These are phyloP conservation scores for Plasmodium adleri DNA, from an alignment of 169 alveolate species.

Conservation along the genomic window DNA sequence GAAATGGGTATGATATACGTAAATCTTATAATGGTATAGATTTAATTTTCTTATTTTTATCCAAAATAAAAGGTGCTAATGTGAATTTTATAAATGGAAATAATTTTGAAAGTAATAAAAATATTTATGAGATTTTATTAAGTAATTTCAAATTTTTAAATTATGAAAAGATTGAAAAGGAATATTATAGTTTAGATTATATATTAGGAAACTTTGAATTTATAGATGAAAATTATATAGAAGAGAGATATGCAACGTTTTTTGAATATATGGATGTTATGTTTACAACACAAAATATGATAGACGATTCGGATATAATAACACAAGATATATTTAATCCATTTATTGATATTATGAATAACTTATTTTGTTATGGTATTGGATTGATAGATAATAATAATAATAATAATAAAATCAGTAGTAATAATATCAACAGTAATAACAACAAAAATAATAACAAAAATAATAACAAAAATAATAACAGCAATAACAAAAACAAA, in stretches of 20 bases:
- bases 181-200: slow-evolving; percentile 34
- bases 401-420: background rate
- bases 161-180: slow-evolving; percentile 25
- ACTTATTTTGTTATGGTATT: slow-evolving; percentile 58
- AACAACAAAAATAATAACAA: too few relatives aligned
- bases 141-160: slow-evolving; percentile 16
- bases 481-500: too few relatives aligned
- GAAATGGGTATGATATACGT: slow-evolving; percentile 53
- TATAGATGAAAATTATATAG: slow-evolving; percentile 53
- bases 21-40: slow-evolving; percentile 62
- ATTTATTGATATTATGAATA: slow-evolving; percentile 50
- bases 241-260: slow-evolving; percentile 30
- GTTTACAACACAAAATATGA: slow-evolving; percentile 39
- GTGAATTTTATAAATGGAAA: slow-evolving; percentile 31
- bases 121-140: slow-evolving; percentile 51
- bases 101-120: slow-evolving; percentile 31
- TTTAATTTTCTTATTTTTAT: slow-evolving; percentile 41
- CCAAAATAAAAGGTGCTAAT: slow-evolving; percentile 63
- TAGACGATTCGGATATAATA: slow-evolving; percentile 18
- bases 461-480: too few relatives aligned
- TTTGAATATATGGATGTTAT: slow-evolving; percentile 43
- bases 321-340: slow-evolving; percentile 40
- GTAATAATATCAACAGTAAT: too few relatives aligned
- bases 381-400: slow-evolving; percentile 38
- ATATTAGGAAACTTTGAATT: slow-evolving; percentile 29